phyloP scores from a whole-genome alignment of 768 basidiomycete genomes.

The Termitomyces sp. region DNA sequence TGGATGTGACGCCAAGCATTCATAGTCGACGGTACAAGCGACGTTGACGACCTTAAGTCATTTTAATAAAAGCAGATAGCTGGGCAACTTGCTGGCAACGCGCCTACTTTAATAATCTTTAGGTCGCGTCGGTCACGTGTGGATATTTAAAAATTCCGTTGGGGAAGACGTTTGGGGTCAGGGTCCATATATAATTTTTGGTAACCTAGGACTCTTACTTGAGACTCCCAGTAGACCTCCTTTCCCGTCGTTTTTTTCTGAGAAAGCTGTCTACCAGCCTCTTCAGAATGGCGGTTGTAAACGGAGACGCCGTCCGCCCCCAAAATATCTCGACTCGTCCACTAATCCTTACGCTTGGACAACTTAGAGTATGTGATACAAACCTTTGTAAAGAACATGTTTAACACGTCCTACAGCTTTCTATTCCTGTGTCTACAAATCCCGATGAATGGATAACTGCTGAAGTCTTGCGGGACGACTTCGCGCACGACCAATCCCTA shows the following conservation, averaged over 20 bases:
- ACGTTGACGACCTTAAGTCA: background rate
- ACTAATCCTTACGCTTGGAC: slow-evolving; percentile 40
- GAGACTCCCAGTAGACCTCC: slow-evolving; percentile 17
- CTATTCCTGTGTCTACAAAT: slow-evolving; percentile 82
- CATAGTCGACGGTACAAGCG: background rate
- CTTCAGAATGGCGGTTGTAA: slow-evolving; percentile 33
- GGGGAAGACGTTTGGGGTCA: slow-evolving; percentile 42
- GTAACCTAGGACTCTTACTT: slow-evolving; percentile 19
- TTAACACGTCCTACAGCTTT: slow-evolving; percentile 44
- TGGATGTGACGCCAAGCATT: background rate
- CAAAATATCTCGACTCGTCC: slow-evolving; percentile 42
- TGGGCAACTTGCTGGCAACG: background rate
- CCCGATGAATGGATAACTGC: slow-evolving; percentile 88
- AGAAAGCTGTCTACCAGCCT: slow-evolving; percentile 16
- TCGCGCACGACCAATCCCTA: slow-evolving; percentile 59
- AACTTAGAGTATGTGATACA: slow-evolving; percentile 44
- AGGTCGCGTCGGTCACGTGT: slow-evolving; percentile 30
- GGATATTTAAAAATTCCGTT: slow-evolving; percentile 31
- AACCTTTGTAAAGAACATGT: slow-evolving; percentile 6
- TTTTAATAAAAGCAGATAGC: background rate
- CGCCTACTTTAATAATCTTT: background rate
- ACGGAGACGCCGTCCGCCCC: slow-evolving; percentile 29
- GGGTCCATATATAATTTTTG: slow-evolving; percentile 31
- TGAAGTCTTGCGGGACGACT: slow-evolving; percentile 88
- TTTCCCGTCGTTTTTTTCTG: slow-evolving; percentile 15